Evolutionary conservation across 2,329 filamentous ascomycete species (phyloP).

Genomic region (Monosporascus sp.): DNA sequence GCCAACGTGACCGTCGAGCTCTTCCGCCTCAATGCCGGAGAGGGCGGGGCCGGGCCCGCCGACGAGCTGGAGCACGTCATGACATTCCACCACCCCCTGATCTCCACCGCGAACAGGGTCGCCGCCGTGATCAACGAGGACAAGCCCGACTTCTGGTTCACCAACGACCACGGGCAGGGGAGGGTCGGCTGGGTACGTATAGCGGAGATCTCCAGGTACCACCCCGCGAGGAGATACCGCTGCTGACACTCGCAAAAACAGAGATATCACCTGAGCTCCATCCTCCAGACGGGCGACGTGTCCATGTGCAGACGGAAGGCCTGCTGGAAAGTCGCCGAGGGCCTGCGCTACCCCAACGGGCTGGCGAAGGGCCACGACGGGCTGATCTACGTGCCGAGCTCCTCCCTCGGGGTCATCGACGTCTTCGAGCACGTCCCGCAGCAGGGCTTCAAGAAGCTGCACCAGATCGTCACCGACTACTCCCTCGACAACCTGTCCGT

Average conservation of each 20-base stretch:
- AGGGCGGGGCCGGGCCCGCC: not conserved
- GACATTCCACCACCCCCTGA: constrained; percentile 13
- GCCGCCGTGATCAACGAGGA: constrained; percentile 11
- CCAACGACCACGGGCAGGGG: constrained; percentile 18
- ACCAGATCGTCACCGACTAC: constrained; percentile 14
- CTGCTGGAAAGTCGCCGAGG: constrained; percentile 17
- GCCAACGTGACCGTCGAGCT: constrained; percentile 15
- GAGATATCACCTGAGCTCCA: constrained; percentile 11
- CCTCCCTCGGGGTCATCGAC: not conserved
- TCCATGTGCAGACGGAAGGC: constrained; percentile 17
- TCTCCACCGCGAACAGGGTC: constrained; percentile 21
- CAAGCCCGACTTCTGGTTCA: constrained; percentile 17
- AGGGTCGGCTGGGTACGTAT: constrained; percentile 15
- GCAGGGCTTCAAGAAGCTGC: constrained; percentile 11
- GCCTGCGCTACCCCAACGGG: constrained; percentile 28
- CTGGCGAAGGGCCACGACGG: constrained; percentile 18
- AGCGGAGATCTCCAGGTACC: no score
- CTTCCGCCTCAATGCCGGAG: constrained; percentile 7
- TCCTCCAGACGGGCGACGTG: constrained; percentile 23
- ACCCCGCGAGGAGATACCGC: no score
- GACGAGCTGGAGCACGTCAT: constrained; percentile 16
- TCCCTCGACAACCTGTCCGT: constrained; percentile 22
- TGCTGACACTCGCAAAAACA: not conserved
- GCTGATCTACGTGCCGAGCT: constrained; percentile 15
- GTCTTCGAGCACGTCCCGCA: constrained; percentile 5